phyloP scores from a whole-genome alignment of 345 rosid genomes.

The Gossypium raimondii region DNA sequence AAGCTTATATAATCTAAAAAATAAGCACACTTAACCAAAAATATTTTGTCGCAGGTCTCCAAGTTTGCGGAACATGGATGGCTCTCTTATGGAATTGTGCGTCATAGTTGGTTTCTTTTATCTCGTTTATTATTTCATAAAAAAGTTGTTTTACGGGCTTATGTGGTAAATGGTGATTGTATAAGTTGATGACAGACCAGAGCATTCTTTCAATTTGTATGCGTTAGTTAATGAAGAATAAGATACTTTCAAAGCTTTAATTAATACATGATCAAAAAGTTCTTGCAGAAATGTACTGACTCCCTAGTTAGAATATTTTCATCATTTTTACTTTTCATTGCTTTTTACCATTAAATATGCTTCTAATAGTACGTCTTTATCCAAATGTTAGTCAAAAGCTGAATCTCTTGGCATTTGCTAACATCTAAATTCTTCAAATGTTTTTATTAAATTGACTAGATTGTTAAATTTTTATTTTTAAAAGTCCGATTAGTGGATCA shows the following conservation, averaged over 20 bases:
- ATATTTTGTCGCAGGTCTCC: background rate
- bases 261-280: background rate
- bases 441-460: too few species aligned
- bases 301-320: too few species aligned
- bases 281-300: background rate
- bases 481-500: too few species aligned
- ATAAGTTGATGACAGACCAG: background rate
- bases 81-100: background rate
- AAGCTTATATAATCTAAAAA: background rate
- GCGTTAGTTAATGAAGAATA: background rate
- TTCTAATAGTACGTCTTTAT: too few species aligned
- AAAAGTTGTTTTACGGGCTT: background rate
- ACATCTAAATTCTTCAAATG: too few species aligned
- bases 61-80: background rate
- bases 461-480: too few species aligned
- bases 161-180: background rate
- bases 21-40: background rate
- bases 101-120: background rate
- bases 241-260: background rate
- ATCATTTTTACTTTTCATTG: too few species aligned
- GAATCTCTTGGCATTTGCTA: too few species aligned
- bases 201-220: background rate
- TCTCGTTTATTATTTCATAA: slow-evolving; percentile 4
- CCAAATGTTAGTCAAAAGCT: too few species aligned
- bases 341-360: too few species aligned